Evolutionary conservation across 345 rosid species (phyloP).

Genomic region (Ceriops tagal): DNA sequence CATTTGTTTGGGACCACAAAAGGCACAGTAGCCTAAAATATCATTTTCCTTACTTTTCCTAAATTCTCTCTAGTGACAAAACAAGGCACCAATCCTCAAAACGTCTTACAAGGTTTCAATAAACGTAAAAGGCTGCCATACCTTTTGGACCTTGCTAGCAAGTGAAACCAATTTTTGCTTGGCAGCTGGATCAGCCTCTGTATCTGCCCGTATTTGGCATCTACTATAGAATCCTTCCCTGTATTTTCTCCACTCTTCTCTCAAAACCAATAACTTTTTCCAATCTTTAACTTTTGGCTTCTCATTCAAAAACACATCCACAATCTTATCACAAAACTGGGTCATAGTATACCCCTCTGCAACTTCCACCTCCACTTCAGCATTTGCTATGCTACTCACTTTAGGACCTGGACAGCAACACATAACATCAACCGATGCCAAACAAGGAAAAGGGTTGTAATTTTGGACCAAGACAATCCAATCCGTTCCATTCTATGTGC

Average conservation of each 20-base stretch:
- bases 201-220: conserved; percentile 53
- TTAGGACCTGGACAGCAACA: conserved; percentile 36
- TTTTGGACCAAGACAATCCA: background rate
- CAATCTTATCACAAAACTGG: conserved; percentile 72
- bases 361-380: conserved; percentile 53
- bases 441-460: background rate
- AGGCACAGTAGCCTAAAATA: background rate
- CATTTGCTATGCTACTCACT: conserved; percentile 35
- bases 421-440: background rate
- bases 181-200: conserved; percentile 48
- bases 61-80: background rate
- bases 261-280: conserved; percentile 70
- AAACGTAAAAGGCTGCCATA: conserved; percentile 12
- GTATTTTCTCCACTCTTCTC: conserved; percentile 87
- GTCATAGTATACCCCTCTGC: conserved; percentile 66
- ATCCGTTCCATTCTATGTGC: background rate
- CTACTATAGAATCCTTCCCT: conserved; percentile 60
- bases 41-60: background rate
- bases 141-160: conserved; percentile 75
- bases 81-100: background rate
- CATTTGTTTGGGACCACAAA: background rate
- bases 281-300: conserved; percentile 73
- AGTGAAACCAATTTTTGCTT: conserved; percentile 55
- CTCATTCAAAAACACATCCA: conserved; percentile 73
- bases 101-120: background rate